These are phyloP conservation scores for Carpinus viminea DNA, from an alignment of 306 rosid genomes.

Conservation along the genomic window DNA sequence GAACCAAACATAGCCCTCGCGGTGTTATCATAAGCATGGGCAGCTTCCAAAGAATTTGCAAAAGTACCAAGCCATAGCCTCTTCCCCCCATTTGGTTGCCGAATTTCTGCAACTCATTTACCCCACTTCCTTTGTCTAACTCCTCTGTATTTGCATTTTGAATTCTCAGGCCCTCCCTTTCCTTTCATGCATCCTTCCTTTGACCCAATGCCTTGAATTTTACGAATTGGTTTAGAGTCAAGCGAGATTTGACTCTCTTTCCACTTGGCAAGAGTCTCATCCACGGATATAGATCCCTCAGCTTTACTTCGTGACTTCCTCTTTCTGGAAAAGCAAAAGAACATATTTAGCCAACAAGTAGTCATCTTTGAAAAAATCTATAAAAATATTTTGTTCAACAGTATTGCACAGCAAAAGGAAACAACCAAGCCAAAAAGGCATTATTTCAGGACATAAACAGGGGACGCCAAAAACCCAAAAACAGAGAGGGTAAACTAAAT, in stretches of 20 bases:
- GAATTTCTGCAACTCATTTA: no score
- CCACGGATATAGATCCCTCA: slow-evolving; percentile 47
- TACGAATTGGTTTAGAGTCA: slow-evolving; percentile 40
- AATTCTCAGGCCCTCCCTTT: slow-evolving; percentile 40
- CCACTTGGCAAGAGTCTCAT: slow-evolving; percentile 78
- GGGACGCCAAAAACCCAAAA: no score
- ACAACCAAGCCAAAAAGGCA: no score
- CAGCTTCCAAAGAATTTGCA: slow-evolving; percentile 63
- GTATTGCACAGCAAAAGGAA: no score
- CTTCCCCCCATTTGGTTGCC: no score
- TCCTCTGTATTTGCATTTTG: no score
- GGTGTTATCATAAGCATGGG: slow-evolving; percentile 77
- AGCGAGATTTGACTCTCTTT: slow-evolving; percentile 46
- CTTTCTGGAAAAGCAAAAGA: slow-evolving; percentile 39
- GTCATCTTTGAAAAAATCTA: no score
- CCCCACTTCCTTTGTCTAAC: no score
- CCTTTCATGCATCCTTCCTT: slow-evolving; percentile 98
- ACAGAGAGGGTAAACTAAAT: no score
- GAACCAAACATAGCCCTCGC: slow-evolving; percentile 82
- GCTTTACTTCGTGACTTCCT: slow-evolving; percentile 61
- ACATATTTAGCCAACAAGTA: no score
- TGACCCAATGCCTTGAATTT: slow-evolving; percentile 74
- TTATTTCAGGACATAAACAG: no score
- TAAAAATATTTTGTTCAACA: no score
- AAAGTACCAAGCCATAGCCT: slow-evolving; percentile 87